Evolutionary conservation across 2,329 filamentous ascomycete species (phyloP).

Genomic region (Xylariaceae sp.): DNA sequence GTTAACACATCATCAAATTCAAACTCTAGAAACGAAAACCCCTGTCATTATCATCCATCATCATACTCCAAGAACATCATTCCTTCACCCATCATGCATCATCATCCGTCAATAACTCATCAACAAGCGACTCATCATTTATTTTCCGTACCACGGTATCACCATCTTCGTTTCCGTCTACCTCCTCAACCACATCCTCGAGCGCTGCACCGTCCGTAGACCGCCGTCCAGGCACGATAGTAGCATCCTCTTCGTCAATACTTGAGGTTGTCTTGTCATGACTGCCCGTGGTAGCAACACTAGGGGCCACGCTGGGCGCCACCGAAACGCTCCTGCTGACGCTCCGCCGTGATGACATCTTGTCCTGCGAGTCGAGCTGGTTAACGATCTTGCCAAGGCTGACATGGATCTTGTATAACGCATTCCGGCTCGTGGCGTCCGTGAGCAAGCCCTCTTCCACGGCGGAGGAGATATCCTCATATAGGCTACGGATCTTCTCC

Average conservation of each 20-base stretch:
- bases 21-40: too few relatives aligned
- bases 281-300: not conserved
- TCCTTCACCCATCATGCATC: slow-evolving; percentile 22
- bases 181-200: slow-evolving; percentile 26
- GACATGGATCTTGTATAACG: slow-evolving; percentile 72
- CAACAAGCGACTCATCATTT: slow-evolving; percentile 20
- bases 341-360: slow-evolving; percentile 22
- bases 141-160: slow-evolving; percentile 18
- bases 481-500: slow-evolving; percentile 63
- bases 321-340: slow-evolving; percentile 29
- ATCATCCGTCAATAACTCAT: slow-evolving; percentile 29
- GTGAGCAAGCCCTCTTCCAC: slow-evolving; percentile 67
- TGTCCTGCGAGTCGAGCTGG: slow-evolving; percentile 52
- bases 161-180: slow-evolving; percentile 15
- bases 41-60: too few relatives aligned
- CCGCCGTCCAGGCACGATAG: not conserved
- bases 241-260: slow-evolving; percentile 19
- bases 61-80: too few relatives aligned
- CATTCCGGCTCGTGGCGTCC: slow-evolving; percentile 68
- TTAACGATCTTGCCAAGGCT: slow-evolving; percentile 73
- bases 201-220: slow-evolving; percentile 16
- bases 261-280: slow-evolving; percentile 15
- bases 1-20: too few relatives aligned
- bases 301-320: slow-evolving; percentile 19
- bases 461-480: slow-evolving; percentile 64